Evolutionary conservation across 345 rosid species (phyloP).

Genomic region (Citropsis articulata): DNA sequence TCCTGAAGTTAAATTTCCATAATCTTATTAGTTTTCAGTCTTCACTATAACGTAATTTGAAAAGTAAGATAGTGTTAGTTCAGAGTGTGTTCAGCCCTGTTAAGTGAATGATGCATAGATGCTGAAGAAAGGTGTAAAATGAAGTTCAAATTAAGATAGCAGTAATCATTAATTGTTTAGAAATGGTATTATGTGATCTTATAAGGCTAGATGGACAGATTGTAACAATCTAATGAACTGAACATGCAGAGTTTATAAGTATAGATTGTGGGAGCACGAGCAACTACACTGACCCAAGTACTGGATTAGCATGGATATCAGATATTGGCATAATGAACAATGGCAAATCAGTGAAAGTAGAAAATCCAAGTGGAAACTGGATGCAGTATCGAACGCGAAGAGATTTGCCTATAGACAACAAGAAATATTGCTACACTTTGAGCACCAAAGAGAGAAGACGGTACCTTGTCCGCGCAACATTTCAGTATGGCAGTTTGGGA

Average conservation of each 20-base stretch:
- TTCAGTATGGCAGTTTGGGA: conserved; percentile 57
- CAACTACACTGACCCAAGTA: conserved; percentile 64
- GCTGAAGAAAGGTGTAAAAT: not conserved
- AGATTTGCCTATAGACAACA: conserved; percentile 77
- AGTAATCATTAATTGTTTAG: not conserved
- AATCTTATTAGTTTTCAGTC: not conserved
- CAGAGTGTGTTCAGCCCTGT: not conserved
- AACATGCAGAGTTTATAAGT: conserved; percentile 73
- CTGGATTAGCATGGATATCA: conserved; percentile 83
- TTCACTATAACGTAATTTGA: not conserved
- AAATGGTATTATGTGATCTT: not conserved
- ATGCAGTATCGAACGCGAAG: conserved; percentile 57
- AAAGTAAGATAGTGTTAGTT: not conserved
- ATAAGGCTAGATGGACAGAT: not conserved
- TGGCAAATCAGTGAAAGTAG: conserved; percentile 46
- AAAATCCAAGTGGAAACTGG: conserved; percentile 35
- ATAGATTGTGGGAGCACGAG: conserved; percentile 83
- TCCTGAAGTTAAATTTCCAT: conserved; percentile 13
- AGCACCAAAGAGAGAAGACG: conserved; percentile 69
- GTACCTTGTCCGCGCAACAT: conserved; percentile 87
- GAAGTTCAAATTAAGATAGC: not conserved
- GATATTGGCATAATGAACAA: conserved; percentile 54
- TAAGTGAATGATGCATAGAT: not conserved
- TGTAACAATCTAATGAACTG: not conserved
- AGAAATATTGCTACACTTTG: conserved; percentile 79